Conservation (phyloP, 2,329 filamentous ascomycete genomes). For the Penicillium sp. region DNA sequence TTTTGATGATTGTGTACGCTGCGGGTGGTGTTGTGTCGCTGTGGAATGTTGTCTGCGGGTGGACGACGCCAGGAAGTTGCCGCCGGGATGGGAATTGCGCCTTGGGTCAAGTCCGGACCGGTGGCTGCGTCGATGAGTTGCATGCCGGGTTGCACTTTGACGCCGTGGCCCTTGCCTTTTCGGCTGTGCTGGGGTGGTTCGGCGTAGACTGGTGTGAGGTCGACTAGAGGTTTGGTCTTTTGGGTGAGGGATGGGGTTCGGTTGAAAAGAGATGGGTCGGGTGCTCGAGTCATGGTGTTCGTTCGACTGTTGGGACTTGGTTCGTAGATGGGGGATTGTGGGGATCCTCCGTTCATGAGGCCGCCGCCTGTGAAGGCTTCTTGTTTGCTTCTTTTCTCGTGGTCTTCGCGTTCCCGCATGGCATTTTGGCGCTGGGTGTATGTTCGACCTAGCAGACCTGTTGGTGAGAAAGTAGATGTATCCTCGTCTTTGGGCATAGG, state of each 20-base stretch:
- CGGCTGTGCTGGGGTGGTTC: slow-evolving; percentile 53
- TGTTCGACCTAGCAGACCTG: slow-evolving; percentile 38
- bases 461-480: slow-evolving; percentile 35
- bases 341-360: slow-evolving; percentile 46
- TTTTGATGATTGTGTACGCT: slow-evolving; percentile 24
- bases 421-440: slow-evolving; percentile 41
- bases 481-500: slow-evolving; percentile 17
- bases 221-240: slow-evolving; percentile 61
- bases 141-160: slow-evolving; percentile 43
- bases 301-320: slow-evolving; percentile 28
- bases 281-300: slow-evolving; percentile 33
- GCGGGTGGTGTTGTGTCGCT: slow-evolving; percentile 34
- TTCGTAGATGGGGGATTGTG: slow-evolving; percentile 39
- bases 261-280: slow-evolving; percentile 35
- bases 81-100: slow-evolving; percentile 36
- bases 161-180: slow-evolving; percentile 38
- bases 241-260: slow-evolving; percentile 46
- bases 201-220: slow-evolving; percentile 62
- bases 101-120: slow-evolving; percentile 34
- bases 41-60: slow-evolving; percentile 13
- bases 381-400: slow-evolving; percentile 36
- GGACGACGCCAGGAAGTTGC: slow-evolving; percentile 42
- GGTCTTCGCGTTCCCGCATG: slow-evolving; percentile 41
- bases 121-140: slow-evolving; percentile 44
- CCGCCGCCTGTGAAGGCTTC: slow-evolving; percentile 51